phyloP scores from a whole-genome alignment of 208 protist genomes.

The Polymyxa betae region DNA sequence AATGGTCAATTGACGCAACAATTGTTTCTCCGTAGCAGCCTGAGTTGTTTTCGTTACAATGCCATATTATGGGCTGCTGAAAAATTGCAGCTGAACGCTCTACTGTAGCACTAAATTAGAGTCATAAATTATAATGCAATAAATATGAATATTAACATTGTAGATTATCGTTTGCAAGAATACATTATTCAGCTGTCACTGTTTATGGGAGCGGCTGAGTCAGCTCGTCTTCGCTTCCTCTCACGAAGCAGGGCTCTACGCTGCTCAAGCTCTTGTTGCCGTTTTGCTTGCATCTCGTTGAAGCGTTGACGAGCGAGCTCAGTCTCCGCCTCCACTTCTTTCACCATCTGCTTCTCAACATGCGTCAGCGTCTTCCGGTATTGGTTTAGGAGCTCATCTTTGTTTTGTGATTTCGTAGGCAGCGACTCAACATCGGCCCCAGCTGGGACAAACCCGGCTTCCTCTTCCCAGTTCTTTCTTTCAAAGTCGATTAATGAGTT shows the following conservation, averaged over 20 bases:
- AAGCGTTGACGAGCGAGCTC: conserved; percentile 21
- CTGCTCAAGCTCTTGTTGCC: conserved; percentile 12
- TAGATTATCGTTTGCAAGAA: neutral
- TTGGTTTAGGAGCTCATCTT: neutral
- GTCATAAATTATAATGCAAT: too few species aligned
- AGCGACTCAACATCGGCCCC: neutral
- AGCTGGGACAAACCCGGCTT: conserved; percentile 20
- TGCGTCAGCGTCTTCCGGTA: conserved; percentile 51
- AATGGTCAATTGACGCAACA: neutral
- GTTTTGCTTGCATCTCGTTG: conserved; percentile 30
- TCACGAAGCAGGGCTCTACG: neutral
- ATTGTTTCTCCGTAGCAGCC: neutral
- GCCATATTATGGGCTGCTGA: too few species aligned
- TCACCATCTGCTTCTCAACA: conserved; percentile 52
- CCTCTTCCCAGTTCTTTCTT: neutral
- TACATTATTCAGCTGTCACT: neutral
- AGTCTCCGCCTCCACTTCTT: conserved; percentile 37
- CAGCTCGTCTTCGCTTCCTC: neutral
- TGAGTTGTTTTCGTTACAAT: neutral
- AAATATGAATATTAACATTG: too few species aligned
- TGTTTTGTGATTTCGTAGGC: neutral
- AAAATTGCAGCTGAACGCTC: too few species aligned
- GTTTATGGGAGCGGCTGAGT: neutral
- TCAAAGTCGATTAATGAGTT: conserved; percentile 33
- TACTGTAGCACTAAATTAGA: too few species aligned